Evolutionary conservation across 306 rosid genomes (phyloP).

Genomic region (Prunus salicina): DNA sequence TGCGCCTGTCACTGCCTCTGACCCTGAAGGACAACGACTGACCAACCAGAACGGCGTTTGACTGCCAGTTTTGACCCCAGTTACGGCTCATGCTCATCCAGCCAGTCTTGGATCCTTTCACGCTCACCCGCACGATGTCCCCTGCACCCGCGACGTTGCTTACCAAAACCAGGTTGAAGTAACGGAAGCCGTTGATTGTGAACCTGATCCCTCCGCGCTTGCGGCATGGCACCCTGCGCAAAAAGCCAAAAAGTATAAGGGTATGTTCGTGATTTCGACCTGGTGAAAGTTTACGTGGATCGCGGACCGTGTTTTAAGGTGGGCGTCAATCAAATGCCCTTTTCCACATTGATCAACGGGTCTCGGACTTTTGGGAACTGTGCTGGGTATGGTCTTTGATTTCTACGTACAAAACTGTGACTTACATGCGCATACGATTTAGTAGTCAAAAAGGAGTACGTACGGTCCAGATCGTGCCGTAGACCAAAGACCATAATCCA

Average conservation of each 20-base stretch:
- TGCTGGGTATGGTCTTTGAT: not conserved
- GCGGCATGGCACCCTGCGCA: conserved; percentile 90
- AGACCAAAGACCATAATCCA: not conserved
- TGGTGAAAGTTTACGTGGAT: not conserved
- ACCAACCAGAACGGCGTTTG: conserved; percentile 80
- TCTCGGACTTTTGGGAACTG: conserved; percentile 20
- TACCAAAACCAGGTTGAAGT: conserved; percentile 82
- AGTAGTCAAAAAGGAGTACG: not conserved
- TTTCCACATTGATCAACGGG: conserved; percentile 2
- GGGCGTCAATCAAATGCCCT: not conserved
- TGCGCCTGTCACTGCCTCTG: conserved; percentile 76
- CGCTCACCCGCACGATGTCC: conserved; percentile 67
- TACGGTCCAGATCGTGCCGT: not conserved
- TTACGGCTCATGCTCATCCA: conserved; percentile 92
- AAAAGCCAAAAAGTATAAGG: conserved; percentile 6
- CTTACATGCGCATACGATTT: not conserved
- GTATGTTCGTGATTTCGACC: not conserved
- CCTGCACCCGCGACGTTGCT: conserved; percentile 98
- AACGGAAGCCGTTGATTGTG: conserved; percentile 79
- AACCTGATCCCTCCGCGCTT: conserved; percentile 84
- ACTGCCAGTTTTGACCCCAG: conserved; percentile 99
- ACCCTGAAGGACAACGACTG: conserved; percentile 77
- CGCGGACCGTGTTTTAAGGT: conserved; percentile 18
- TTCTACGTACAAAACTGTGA: not conserved
- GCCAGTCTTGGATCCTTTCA: conserved; percentile 65